phyloP scores from a whole-genome alignment of 768 basidiomycete genomes.

The Cystobasidium tubakii region DNA sequence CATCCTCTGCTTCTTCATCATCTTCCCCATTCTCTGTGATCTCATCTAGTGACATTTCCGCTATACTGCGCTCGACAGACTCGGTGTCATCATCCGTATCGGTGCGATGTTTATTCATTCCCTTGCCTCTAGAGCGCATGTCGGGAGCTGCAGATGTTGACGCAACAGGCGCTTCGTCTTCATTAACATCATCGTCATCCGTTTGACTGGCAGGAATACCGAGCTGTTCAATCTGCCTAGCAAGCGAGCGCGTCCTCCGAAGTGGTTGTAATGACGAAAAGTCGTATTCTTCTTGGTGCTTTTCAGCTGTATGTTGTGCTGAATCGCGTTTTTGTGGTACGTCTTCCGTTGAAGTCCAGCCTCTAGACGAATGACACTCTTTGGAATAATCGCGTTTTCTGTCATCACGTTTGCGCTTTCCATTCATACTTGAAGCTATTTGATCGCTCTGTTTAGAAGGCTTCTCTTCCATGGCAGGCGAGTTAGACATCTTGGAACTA shows the following conservation, averaged over 20 bases:
- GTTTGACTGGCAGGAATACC: constrained; percentile 25
- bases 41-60: constrained; percentile 34
- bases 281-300: background rate
- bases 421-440: constrained; percentile 2
- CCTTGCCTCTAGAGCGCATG: background rate
- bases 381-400: background rate
- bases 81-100: constrained; percentile 2
- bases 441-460: background rate
- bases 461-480: background rate
- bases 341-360: background rate
- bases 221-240: constrained; percentile 27
- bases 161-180: constrained; percentile 16
- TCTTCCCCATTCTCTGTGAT: constrained; percentile 13
- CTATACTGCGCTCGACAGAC: constrained; percentile 29
- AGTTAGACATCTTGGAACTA: background rate
- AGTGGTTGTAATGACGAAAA: constrained; percentile 18
- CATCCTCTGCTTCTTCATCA: constrained; percentile 26
- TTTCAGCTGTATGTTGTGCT: background rate
- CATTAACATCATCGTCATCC: constrained; percentile 11
- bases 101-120: background rate
- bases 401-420: constrained; percentile 21
- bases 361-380: background rate
- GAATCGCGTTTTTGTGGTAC: background rate
- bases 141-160: background rate
- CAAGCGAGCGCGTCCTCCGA: constrained; percentile 19